A percentile compares a stretch with the other conserved stretches of the same genome.
These are phyloP conservation scores for Lachnellula hyalina DNA, from an alignment of 2,329 filamentous ascomycete species.

Conservation along the genomic window DNA sequence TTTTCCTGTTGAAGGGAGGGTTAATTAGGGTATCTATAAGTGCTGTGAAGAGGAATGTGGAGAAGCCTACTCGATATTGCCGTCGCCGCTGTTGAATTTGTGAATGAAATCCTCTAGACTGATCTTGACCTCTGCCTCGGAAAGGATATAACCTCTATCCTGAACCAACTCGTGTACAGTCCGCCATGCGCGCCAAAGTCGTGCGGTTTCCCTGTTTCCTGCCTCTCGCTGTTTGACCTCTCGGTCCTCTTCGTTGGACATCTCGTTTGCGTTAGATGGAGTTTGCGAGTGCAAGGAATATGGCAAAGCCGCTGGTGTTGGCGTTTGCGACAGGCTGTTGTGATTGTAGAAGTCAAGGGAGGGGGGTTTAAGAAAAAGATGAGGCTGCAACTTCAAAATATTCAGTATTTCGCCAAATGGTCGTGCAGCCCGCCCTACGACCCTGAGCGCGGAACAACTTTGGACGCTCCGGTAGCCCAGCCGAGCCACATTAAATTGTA, in stretches of 20 bases:
- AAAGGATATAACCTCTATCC: constrained; percentile 88
- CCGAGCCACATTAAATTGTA: too few relatives aligned
- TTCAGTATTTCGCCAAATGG: not conserved
- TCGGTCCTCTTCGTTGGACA: constrained; percentile 28
- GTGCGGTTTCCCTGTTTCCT: constrained; percentile 43
- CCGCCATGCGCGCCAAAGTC: constrained; percentile 89
- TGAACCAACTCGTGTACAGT: constrained; percentile 93
- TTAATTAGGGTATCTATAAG: constrained; percentile 1
- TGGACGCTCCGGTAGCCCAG: not conserved
- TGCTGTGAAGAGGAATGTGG: not conserved
- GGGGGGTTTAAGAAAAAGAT: not conserved
- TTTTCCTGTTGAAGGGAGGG: constrained; percentile 52
- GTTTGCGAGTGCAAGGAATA: not conserved
- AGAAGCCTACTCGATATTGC: constrained; percentile 64
- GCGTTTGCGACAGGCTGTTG: not conserved
- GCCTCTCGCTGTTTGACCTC: constrained; percentile 28
- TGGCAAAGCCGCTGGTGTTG: not conserved
- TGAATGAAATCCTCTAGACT: constrained; percentile 73
- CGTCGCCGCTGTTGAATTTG: constrained; percentile 67
- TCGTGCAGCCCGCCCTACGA: not conserved
- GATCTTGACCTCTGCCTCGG: constrained; percentile 84
- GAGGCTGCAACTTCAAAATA: not conserved
- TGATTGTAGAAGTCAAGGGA: not conserved
- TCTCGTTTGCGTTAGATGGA: constrained; percentile 9
- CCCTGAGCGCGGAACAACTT: too few relatives aligned